These are phyloP conservation scores for Cryptococcus sp. DNA, from an alignment of 1,284 basidiomycete species.

Conservation along the genomic window DNA sequence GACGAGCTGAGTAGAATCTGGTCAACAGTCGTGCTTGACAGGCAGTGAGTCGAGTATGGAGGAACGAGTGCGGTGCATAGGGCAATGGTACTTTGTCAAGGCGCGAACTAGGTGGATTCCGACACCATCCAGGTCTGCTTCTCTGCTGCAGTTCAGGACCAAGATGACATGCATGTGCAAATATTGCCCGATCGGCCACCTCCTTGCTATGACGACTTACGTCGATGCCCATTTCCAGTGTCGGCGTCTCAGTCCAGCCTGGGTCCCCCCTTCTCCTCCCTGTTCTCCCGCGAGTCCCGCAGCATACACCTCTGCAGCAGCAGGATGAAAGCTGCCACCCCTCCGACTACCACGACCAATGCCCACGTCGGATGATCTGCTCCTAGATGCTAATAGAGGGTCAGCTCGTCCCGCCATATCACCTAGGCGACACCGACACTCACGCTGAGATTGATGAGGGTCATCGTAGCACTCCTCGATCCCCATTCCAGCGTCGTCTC, in stretches of 20 bases:
- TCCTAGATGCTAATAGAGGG: slow-evolving; percentile 12
- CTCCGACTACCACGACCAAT: slow-evolving; percentile 27
- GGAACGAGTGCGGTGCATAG: too few relatives aligned
- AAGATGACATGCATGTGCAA: too few relatives aligned
- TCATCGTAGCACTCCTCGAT: slow-evolving; percentile 32
- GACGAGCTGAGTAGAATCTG: too few relatives aligned
- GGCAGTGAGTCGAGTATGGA: too few relatives aligned
- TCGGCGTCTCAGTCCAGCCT: slow-evolving; percentile 20
- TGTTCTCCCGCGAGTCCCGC: slow-evolving; percentile 21
- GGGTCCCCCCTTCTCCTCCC: not conserved
- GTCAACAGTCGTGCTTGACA: too few relatives aligned
- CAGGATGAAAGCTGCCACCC: slow-evolving; percentile 31
- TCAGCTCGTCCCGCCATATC: not conserved
- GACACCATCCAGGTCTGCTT: too few relatives aligned
- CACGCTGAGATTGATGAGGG: slow-evolving; percentile 24
- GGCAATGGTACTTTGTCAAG: too few relatives aligned
- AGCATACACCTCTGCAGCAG: slow-evolving; percentile 31
- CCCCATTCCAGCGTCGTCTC: slow-evolving; percentile 41
- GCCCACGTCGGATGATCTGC: slow-evolving; percentile 41
- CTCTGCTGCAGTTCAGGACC: too few relatives aligned
- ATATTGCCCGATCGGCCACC: too few relatives aligned
- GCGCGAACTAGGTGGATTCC: too few relatives aligned
- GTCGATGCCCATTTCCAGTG: not conserved
- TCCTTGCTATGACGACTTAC: not conserved
- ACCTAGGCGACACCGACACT: slow-evolving; percentile 7